Evolutionary conservation across 352 stramenopile species (phyloP), one percentile per base, ranked within the genome.

Genomic region (Phytopythium boreale): DNA sequence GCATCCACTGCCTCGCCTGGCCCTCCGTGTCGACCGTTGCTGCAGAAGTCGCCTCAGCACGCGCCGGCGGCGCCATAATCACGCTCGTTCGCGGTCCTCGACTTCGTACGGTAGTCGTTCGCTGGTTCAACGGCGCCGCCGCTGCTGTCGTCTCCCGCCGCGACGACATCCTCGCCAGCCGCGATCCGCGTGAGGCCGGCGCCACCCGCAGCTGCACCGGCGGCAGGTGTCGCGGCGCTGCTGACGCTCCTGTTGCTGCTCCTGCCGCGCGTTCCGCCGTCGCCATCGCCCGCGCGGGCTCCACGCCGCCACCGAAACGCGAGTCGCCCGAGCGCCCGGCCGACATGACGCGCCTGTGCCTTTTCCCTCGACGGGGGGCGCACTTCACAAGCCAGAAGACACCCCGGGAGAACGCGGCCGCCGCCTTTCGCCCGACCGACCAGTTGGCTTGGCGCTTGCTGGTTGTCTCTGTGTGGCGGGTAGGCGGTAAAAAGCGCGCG

Each of bases 151-250:
- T 27, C 27, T 56, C 58, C 11, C 49, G 58, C n/a, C 41, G 20
- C 29, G 44, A 27, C 11, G 34, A 37, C 34, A 60, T 47, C n/a
- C 53, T 27, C 31, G 53, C 53, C 3, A 59, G 53, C 12, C 53
- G 34, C 2, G 53, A 17, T 4, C 53, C 53, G 10, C 34, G 31
- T 1, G 53, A 59, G 0, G n/a, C 34, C 11, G 53, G 53, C 31
- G 53, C 53, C 53, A 59, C 53, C 10, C 53, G 53, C 53, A 59
- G n/a, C 12, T 59, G 53, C 19, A 36, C 53, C 9, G 53, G 27
- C 49, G 49, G 49, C 14, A 5, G 49, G 1, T 17, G 12, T 37
- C 26, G 27, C 49, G 26, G 3, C 15, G 26, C 11, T 1, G 4
- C 26, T 1, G n/a, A 22, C 43, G 43, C 7, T 14, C 34, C 34